Percentiles rank a stretch among this genome's conserved stretches.
Conservation (phyloP, 805 yeast species). For the Myxozyma sirexii region DNA sequence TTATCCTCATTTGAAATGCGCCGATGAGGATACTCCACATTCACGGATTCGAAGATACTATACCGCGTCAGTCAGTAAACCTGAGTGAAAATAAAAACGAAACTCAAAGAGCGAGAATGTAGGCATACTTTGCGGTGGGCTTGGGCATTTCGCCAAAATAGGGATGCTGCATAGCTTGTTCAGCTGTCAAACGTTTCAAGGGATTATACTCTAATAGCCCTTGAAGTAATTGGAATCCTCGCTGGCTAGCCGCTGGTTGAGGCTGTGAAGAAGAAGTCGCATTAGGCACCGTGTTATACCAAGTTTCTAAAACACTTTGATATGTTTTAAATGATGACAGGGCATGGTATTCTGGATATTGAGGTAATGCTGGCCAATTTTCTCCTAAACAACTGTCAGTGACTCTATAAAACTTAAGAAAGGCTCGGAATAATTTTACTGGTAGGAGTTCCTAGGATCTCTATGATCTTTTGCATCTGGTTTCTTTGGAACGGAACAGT, state of each 20-base stretch:
- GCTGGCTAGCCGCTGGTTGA: slow-evolving; percentile 35
- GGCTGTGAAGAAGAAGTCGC: neutral
- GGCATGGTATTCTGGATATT: slow-evolving; percentile 81
- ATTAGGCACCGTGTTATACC: slow-evolving; percentile 84
- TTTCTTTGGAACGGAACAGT: slow-evolving; percentile 92
- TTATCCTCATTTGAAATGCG: slow-evolving; percentile 85
- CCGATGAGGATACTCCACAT: slow-evolving; percentile 77
- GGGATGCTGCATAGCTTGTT: slow-evolving; percentile 70
- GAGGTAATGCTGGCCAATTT: slow-evolving; percentile 77
- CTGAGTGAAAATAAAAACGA: neutral
- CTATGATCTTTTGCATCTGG: slow-evolving; percentile 87
- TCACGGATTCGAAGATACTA: slow-evolving; percentile 72
- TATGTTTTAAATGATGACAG: slow-evolving; percentile 59
- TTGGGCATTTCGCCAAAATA: slow-evolving; percentile 72
- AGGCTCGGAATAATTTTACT: slow-evolving; percentile 21
- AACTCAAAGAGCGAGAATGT: neutral
- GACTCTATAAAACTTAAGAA: neutral
- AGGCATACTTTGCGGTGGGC: slow-evolving; percentile 60
- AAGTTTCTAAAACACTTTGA: slow-evolving; percentile 71
- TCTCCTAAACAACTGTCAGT: slow-evolving; percentile 41
- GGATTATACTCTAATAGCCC: slow-evolving; percentile 84
- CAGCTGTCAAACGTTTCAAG: slow-evolving; percentile 72
- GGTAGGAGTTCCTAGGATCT: slow-evolving; percentile 90
- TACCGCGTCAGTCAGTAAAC: neutral
- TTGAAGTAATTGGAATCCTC: slow-evolving; percentile 64